Conservation (phyloP, 1,284 basidiomycete genomes). For the Ganoderma multipileum region DNA sequence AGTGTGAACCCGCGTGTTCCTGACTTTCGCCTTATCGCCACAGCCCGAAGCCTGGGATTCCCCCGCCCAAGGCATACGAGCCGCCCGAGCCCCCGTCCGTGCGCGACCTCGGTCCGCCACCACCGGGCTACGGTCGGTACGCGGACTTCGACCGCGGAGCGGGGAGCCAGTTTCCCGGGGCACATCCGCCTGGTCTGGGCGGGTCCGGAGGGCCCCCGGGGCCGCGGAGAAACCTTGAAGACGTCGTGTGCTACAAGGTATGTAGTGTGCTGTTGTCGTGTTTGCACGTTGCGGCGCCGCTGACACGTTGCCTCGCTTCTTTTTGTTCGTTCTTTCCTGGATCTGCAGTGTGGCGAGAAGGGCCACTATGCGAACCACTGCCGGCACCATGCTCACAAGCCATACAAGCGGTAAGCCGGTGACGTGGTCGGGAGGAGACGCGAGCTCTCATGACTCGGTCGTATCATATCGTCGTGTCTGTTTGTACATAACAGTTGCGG, state of each 20-base stretch:
- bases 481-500: slow-evolving; percentile 13
- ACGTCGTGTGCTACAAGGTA: slow-evolving; percentile 92
- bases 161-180: slow-evolving; percentile 51
- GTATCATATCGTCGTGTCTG: background rate
- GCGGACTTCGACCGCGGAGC: slow-evolving; percentile 77
- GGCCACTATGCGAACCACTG: slow-evolving; percentile 97
- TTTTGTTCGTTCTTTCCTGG: slow-evolving; percentile 7
- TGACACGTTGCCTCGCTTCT: slow-evolving; percentile 23
- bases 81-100: slow-evolving; percentile 79
- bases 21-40: slow-evolving; percentile 31
- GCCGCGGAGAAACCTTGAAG: slow-evolving; percentile 80
- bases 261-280: slow-evolving; percentile 25
- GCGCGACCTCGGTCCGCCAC: slow-evolving; percentile 88
- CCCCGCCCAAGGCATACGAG: slow-evolving; percentile 79
- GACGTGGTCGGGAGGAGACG: background rate
- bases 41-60: slow-evolving; percentile 79
- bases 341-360: slow-evolving; percentile 79
- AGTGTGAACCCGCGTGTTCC: slow-evolving; percentile 1
- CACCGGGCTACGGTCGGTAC: slow-evolving; percentile 88
- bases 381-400: slow-evolving; percentile 68
- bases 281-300: slow-evolving; percentile 18
- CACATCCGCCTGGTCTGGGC: slow-evolving; percentile 35
- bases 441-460: slow-evolving; percentile 1
- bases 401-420: slow-evolving; percentile 57
- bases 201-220: slow-evolving; percentile 42